Conservation (phyloP, 2,329 filamentous ascomycete genomes). For the Esteya vermicola region DNA sequence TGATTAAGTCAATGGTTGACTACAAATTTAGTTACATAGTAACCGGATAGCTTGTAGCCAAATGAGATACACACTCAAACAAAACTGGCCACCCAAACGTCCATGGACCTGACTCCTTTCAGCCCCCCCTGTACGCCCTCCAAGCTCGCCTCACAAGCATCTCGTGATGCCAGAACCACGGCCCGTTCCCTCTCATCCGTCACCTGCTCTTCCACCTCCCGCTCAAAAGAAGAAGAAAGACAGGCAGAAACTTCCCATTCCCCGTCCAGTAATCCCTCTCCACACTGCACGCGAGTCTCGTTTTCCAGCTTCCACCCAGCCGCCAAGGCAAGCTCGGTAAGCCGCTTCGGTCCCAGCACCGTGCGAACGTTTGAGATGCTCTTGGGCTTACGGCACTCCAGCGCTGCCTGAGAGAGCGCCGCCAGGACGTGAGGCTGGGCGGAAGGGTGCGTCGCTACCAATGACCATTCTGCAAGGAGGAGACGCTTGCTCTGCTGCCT, state of each 20-base stretch:
- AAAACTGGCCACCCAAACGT: slow-evolving; percentile 11
- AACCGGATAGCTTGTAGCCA: too few relatives aligned
- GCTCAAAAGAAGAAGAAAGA: slow-evolving; percentile 16
- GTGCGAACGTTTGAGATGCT: slow-evolving; percentile 32
- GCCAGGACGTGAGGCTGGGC: slow-evolving; percentile 36
- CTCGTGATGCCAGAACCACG: slow-evolving; percentile 16
- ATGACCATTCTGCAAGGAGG: slow-evolving; percentile 30
- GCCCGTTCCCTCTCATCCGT: slow-evolving; percentile 15
- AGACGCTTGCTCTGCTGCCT: slow-evolving; percentile 19
- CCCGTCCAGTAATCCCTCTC: slow-evolving; percentile 27
- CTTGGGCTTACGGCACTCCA: slow-evolving; percentile 24
- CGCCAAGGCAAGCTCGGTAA: slow-evolving; percentile 20
- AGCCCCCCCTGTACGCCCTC: slow-evolving; percentile 7
- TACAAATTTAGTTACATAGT: too few relatives aligned
- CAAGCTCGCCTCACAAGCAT: slow-evolving; percentile 15
- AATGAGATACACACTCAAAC: slow-evolving; percentile 4
- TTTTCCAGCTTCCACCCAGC: slow-evolving; percentile 23
- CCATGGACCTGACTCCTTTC: slow-evolving; percentile 10
- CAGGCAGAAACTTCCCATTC: slow-evolving; percentile 28
- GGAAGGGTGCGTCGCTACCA: slow-evolving; percentile 22
- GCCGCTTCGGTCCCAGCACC: slow-evolving; percentile 24
- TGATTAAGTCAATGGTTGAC: too few relatives aligned
- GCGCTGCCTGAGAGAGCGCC: slow-evolving; percentile 26
- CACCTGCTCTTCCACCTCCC: slow-evolving; percentile 17
- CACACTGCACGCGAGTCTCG: slow-evolving; percentile 22